Base-by-base conservation (phyloP, 495 filamentous ascomycete species). In the Astrothelium macrocarpum region DNA sequence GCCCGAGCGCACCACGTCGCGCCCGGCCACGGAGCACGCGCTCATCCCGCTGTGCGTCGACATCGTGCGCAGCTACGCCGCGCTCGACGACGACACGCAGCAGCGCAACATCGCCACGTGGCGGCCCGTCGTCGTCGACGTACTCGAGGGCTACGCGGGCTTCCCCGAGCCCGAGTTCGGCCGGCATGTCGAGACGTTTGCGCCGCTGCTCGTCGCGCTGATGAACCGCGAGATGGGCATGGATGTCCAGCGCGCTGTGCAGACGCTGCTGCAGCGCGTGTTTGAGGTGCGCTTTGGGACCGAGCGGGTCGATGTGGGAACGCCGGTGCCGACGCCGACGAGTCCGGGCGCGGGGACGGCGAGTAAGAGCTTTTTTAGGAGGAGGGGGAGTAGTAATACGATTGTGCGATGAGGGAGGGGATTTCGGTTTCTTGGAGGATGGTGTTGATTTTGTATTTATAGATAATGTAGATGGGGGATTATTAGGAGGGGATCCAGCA, bases 41-140 rank as follows among this genome's bases (percentile, higher is more conserved):
- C 82, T 99, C 32, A 90, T 99, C 34, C 95, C 95, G 78, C 83
- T 98, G 14, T 97, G 94, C 74, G 88, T 85, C 62, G 95, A 97
- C 69, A 95, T 98, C 69, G 87, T 98, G 67, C 80, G 84, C 32
- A 87, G 84, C 26, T 98, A 92, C 68, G 82, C 88, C 16, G 79
- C 80, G 10, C 84, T 98, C 3, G 94, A 96, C 61, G 93, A 96
- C 72, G 92, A 97, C 65, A 90, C 88, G 32, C 94, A 98, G 74
- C 90, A 96, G 69, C 84, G 94, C 32, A 98, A 98, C 70, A 94
- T 98, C 62, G 82, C 91, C 2, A 95, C 95, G 14, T 98, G 94
- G 94, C 81, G 94, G 36, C 94, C 94, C 0, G 95, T 97, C 1
- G 94, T 98, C 2, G 91, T 98, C 9, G 94, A 96, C 72, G 94